Base-by-base conservation (phyloP, 768 basidiomycete genomes). In the Punctularia strigosozonata region DNA sequence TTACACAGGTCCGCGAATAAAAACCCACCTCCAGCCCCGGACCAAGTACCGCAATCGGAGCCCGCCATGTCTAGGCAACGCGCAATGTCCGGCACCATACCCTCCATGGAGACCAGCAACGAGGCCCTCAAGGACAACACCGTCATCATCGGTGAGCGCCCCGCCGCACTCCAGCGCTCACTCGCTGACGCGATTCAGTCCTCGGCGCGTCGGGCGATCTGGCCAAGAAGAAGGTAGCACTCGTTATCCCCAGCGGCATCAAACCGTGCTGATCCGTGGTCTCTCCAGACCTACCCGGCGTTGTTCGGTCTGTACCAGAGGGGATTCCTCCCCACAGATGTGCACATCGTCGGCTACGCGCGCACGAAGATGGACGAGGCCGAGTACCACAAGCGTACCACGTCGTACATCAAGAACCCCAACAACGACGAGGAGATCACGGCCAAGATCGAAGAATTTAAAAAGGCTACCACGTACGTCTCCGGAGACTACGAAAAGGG, bases 191-290 rank as follows among this genome's bases (percentile, higher is more conserved):
- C n/a, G n/a, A n/a, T 39, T 7, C 54, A 90, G 92, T 98, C 39
- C 76, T 92, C 44, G 94, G 94, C 41, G 94, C 94, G 3, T 92
- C 89, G 40, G 94, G 94, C 28, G 94, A 99, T 68, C 71, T 99
- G 33, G 94, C 94, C 46, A 94, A 95, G 81, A 99, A 99, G 68
- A 99, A 99, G 76, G 91, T 77, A 36, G 35, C 55, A 40, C 37
- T 20, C 20, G 23, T 17, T 20, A 34, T 22, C 36, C 25, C 4
- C 20, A 15, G 17, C 22, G 7, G 32, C n/a, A 23, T 20, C 31
- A 18, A 18, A 36, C 25, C 31, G 38, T 25, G 25, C 24, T 8
- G 5, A 26, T 6, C 22, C 32, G 26, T 15, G 23, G 2, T 31
- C 18, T 42, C 24, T n/a, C 21, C 52, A 95, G 92, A 98, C 94